Conservation (phyloP, 2,329 filamentous ascomycete species). For the Diaporthe australafricana region DNA sequence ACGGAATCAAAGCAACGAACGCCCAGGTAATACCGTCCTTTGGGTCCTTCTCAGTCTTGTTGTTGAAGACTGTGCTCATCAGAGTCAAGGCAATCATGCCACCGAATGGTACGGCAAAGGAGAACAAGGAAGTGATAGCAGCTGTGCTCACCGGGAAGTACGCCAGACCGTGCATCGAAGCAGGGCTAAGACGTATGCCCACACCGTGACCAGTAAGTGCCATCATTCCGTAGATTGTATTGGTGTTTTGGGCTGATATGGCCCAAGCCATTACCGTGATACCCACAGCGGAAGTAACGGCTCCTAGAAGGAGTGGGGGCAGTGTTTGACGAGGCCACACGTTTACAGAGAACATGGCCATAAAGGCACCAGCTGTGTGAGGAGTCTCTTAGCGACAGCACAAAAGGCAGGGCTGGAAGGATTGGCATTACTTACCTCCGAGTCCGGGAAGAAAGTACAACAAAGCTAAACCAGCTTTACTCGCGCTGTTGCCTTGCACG, state of each 20-base stretch:
- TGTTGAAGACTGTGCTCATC: constrained; percentile 78
- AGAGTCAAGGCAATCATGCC: constrained; percentile 74
- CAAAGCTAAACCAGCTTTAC: constrained; percentile 66
- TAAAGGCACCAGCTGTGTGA: constrained; percentile 62
- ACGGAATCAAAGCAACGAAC: constrained; percentile 70
- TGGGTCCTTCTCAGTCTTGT: constrained; percentile 49
- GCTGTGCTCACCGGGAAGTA: constrained; percentile 70
- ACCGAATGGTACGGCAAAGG: constrained; percentile 71
- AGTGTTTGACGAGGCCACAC: constrained; percentile 72
- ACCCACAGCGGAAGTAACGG: constrained; percentile 67
- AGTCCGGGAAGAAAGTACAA: constrained; percentile 74
- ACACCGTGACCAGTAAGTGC: constrained; percentile 72
- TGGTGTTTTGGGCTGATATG: constrained; percentile 58
- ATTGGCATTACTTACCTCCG: constrained; percentile 54
- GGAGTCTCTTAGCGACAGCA: not conserved
- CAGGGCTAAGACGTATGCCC: constrained; percentile 73
- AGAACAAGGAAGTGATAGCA: constrained; percentile 68
- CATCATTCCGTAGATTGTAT: constrained; percentile 74
- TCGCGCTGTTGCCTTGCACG: constrained; percentile 62
- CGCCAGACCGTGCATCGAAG: constrained; percentile 71
- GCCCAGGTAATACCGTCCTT: constrained; percentile 72
- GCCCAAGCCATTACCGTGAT: constrained; percentile 69
- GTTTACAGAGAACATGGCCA: constrained; percentile 71
- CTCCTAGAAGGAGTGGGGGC: constrained; percentile 66
- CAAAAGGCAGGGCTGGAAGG: not conserved